Percentiles rank a stretch among this genome's conserved stretches.
These are phyloP conservation scores for Cenchrus purpureus DNA, from an alignment of 176 grass and related monocot genomes.

Conservation along the genomic window DNA sequence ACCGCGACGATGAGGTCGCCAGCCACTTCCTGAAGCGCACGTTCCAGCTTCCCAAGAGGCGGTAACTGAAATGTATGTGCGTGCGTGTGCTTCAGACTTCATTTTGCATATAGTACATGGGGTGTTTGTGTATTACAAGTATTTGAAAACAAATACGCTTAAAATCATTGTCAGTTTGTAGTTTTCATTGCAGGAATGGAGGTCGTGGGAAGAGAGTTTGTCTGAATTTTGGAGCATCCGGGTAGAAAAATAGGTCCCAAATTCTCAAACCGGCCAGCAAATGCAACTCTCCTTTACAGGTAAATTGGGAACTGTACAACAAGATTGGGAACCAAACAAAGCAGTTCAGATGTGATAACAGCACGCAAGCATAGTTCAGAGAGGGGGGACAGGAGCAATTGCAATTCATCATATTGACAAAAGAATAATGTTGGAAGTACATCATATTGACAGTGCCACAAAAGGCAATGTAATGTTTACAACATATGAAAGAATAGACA, in stretches of 20 bases:
- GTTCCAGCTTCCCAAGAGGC: constrained; percentile 66
- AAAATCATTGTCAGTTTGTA: constrained; percentile 6
- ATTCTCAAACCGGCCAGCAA: not conserved
- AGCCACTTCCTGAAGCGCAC: constrained; percentile 69
- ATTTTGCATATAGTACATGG: constrained; percentile 16
- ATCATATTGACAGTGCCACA: constrained; percentile 44
- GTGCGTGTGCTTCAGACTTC: constrained; percentile 9
- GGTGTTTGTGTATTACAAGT: not conserved
- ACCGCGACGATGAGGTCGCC: constrained; percentile 60
- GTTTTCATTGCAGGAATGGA: constrained; percentile 5
- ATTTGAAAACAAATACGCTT: not conserved
- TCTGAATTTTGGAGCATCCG: not conserved
- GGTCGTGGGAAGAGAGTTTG: not conserved
- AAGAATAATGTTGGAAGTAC: constrained; percentile 24
- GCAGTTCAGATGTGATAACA: not conserved
- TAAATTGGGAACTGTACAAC: not conserved
- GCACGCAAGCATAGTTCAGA: not conserved
- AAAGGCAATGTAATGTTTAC: constrained; percentile 42
- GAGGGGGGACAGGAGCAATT: not conserved
- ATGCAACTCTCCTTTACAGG: not conserved
- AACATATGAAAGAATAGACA: constrained; percentile 52
- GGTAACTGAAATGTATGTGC: constrained; percentile 29
- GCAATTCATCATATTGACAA: constrained; percentile 30
- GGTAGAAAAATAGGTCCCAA: not conserved
- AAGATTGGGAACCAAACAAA: not conserved